Conservation (phyloP, 176 grass and related monocot genomes). For the Avena sativa region DNA sequence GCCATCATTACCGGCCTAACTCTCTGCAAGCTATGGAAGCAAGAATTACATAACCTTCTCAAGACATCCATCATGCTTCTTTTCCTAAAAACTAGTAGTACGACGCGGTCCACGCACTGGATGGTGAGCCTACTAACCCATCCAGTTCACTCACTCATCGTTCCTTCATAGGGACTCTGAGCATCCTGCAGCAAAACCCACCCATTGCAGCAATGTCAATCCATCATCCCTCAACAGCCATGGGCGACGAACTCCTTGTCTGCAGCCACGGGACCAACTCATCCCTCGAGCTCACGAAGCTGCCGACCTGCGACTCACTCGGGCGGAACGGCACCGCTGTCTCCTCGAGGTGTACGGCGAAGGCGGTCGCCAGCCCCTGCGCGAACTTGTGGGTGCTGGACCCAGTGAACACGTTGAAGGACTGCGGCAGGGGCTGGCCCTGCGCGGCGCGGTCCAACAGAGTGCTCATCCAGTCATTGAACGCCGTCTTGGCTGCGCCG, state of each 20-base stretch:
- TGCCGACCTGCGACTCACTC: slow-evolving; percentile 57
- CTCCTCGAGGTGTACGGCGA: slow-evolving; percentile 50
- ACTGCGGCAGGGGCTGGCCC: slow-evolving; percentile 51
- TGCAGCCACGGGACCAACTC: slow-evolving; percentile 72
- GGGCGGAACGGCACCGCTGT: slow-evolving; percentile 54
- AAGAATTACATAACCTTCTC: not conserved
- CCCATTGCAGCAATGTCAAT: not conserved
- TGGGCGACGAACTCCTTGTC: slow-evolving; percentile 7
- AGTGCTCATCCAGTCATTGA: slow-evolving; percentile 71
- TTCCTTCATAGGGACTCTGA: not conserved
- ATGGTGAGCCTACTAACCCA: not conserved
- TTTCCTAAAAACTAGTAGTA: not conserved
- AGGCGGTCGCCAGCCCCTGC: slow-evolving; percentile 63
- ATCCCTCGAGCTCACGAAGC: slow-evolving; percentile 69
- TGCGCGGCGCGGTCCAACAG: slow-evolving; percentile 41
- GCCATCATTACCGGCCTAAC: not conserved
- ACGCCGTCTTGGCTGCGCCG: slow-evolving; percentile 82
- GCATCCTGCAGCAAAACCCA: not conserved
- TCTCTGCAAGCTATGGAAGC: slow-evolving; percentile 8
- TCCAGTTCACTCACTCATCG: not conserved
- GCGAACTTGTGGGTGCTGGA: slow-evolving; percentile 78
- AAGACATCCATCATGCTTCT: not conserved
- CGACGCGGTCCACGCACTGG: not conserved
- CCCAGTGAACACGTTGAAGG: slow-evolving; percentile 70
- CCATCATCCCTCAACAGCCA: slow-evolving; percentile 28